phyloP scores from a whole-genome alignment of 148 eudicot species.

The Diospyros lotus region DNA sequence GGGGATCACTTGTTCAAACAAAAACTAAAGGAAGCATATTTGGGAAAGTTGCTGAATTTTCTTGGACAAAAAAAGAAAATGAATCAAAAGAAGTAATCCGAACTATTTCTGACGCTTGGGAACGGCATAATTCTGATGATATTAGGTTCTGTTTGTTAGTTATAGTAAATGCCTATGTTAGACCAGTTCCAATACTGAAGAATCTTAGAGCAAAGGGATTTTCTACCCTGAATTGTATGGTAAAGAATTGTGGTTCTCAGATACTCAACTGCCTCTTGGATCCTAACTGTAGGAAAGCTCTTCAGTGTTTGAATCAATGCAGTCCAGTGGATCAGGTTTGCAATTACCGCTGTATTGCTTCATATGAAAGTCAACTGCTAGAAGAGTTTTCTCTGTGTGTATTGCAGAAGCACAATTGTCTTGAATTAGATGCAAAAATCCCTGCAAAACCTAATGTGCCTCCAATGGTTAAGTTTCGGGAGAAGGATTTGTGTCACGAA shows the following conservation, averaged over 20 bases:
- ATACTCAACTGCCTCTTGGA: conserved; percentile 85
- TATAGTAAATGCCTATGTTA: conserved; percentile 76
- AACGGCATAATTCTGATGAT: conserved; percentile 84
- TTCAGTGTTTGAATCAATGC: conserved; percentile 89
- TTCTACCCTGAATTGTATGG: conserved; percentile 81
- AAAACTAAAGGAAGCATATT: conserved; percentile 32
- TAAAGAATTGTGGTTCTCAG: conserved; percentile 81
- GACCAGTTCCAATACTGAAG: conserved; percentile 61
- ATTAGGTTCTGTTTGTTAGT: conserved; percentile 82
- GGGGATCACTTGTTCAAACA: conserved; percentile 39
- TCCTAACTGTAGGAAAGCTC: conserved; percentile 83
- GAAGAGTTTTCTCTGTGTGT: conserved; percentile 95
- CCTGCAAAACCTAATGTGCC: conserved; percentile 71
- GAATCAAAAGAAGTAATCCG: conserved; percentile 40
- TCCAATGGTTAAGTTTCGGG: conserved; percentile 61
- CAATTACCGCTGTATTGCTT: conserved; percentile 86
- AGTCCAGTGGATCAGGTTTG: conserved; percentile 99
- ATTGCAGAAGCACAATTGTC: conserved; percentile 85
- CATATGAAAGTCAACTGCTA: conserved; percentile 72
- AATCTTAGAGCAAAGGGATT: conserved; percentile 90
- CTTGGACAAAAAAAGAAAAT: conserved; percentile 28
- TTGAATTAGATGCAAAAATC: conserved; percentile 70
- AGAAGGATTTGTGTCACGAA: conserved; percentile 51
- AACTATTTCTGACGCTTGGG: conserved; percentile 78
- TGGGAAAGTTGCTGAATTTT: conserved; percentile 29